Base-by-base conservation (phyloP, 75 land plant species). In the Chamaecyparis obtusa region DNA sequence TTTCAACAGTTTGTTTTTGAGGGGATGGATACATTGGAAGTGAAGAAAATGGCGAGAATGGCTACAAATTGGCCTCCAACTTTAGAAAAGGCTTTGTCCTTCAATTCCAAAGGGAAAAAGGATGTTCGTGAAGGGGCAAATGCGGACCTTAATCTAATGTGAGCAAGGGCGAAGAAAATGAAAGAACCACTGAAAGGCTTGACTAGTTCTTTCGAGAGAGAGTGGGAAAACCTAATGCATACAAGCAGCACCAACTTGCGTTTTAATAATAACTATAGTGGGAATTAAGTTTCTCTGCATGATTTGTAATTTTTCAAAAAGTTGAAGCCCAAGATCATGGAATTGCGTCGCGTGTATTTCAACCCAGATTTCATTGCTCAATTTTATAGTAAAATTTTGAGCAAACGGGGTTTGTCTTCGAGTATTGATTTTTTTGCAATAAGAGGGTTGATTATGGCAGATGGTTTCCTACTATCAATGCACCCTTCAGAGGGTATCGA, bases 101-200 rank as follows among this genome's bases (percentile, higher is more conserved):
- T 97, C 88, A 87, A 96, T 0, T 94, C 98, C 15, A 90, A 90
- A 57, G 94, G 97, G 1, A 93, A 94, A 95, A 86, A 91, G 17
- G 98, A 95, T 87, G 99, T 97, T 60, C 93, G 91, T 15, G 94
- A 95, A 90, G 92, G 93, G 43, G 99, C 99, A 24, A 95, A 93
- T 71, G 93, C 94, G 17, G 99, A 98, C 86, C 85, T 98, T 49
- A 91, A 92, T 86, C 83, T 97, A 82, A 96, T 97, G 92, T 87
- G 88, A 27, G 88, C 90, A 55, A 72, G 99, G 43, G 99, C 98
- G 48, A 92, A 88, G 81, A 90, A 96, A 69, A 92, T 97, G 89
- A 93, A 88, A 86, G 75, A 71, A 5, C 48, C 85, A 0, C 39
- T 84, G 24, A 79, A 60, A 5, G 88, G 92, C 48, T 90, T 97